phyloP scores from a whole-genome alignment of 345 rosid genomes.

The Brassica cretica region DNA sequence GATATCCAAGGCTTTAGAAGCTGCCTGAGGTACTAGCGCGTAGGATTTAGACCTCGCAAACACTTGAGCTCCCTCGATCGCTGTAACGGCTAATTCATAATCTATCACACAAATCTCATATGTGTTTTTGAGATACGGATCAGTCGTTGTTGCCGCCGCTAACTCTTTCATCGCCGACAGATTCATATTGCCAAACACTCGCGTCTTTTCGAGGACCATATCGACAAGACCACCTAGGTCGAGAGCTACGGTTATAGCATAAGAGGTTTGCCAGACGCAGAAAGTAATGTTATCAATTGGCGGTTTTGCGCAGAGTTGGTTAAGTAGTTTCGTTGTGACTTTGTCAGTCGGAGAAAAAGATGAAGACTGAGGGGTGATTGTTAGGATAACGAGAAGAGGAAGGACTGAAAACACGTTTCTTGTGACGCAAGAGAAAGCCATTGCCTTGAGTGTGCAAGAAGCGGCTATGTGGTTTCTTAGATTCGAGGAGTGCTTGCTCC shows the following conservation, averaged over 20 bases:
- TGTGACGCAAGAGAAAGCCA: slow-evolving; percentile 26
- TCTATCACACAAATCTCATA: slow-evolving; percentile 7
- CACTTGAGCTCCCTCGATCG: slow-evolving; percentile 15
- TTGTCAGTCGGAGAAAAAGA: slow-evolving; percentile 26
- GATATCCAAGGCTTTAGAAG: slow-evolving; percentile 1
- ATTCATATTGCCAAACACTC: neutral
- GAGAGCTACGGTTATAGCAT: neutral
- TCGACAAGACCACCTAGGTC: slow-evolving; percentile 21
- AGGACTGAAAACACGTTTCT: slow-evolving; percentile 1
- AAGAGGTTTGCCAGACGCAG: slow-evolving; percentile 20
- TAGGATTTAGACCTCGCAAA: slow-evolving; percentile 4
- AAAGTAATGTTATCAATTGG: neutral
- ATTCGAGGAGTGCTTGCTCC: neutral
- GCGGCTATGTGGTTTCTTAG: neutral
- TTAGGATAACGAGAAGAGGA: slow-evolving; percentile 22
- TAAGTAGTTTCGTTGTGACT: slow-evolving; percentile 5
- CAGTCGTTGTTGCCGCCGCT: slow-evolving; percentile 10
- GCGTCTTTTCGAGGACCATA: slow-evolving; percentile 1
- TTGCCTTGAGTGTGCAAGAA: neutral
- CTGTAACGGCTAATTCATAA: slow-evolving; percentile 19
- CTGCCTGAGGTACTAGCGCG: neutral
- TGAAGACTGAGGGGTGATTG: slow-evolving; percentile 15
- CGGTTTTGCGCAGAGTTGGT: slow-evolving; percentile 25
- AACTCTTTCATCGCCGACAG: slow-evolving; percentile 23
- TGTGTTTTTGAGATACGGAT: slow-evolving; percentile 8